Percentiles rank a stretch among this genome's conserved stretches.
phyloP scores from a whole-genome alignment of 2,329 filamentous ascomycete species.

The Fusarium dlaminii region DNA sequence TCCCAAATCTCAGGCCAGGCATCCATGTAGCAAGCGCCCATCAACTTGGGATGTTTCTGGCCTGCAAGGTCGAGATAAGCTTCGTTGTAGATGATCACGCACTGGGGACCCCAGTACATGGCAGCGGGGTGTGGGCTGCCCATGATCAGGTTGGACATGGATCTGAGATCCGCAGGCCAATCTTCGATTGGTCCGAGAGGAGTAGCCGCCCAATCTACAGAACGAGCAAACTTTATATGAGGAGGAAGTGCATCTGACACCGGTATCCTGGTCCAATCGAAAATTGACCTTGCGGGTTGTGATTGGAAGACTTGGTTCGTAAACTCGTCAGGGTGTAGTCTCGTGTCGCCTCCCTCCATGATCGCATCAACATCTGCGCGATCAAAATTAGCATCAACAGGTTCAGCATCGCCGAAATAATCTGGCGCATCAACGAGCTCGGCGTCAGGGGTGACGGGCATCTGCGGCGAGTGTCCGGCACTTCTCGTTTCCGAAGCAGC shows the following conservation, averaged over 20 bases:
- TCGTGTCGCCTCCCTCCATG: slow-evolving; percentile 40
- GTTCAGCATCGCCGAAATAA: slow-evolving; percentile 54
- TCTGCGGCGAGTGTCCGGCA: slow-evolving; percentile 50
- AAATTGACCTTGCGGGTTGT: slow-evolving; percentile 60
- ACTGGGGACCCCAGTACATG: slow-evolving; percentile 81
- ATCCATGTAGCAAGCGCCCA: slow-evolving; percentile 76
- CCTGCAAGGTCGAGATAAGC: slow-evolving; percentile 77
- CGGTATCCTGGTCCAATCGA: slow-evolving; percentile 84
- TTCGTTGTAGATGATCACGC: slow-evolving; percentile 76
- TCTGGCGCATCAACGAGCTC: slow-evolving; percentile 49
- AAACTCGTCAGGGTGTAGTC: slow-evolving; percentile 54
- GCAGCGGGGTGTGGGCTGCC: slow-evolving; percentile 77
- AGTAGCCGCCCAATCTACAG: slow-evolving; percentile 77
- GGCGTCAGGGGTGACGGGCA: slow-evolving; percentile 47
- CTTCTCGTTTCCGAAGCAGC: slow-evolving; percentile 47
- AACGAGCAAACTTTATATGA: slow-evolving; percentile 78
- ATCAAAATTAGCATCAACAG: slow-evolving; percentile 15
- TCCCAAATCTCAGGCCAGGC: slow-evolving; percentile 82
- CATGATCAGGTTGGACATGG: slow-evolving; percentile 86
- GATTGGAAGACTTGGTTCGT: slow-evolving; percentile 53
- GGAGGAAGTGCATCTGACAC: slow-evolving; percentile 69
- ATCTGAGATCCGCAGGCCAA: slow-evolving; percentile 77
- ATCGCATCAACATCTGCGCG: slow-evolving; percentile 31
- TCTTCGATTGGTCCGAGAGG: slow-evolving; percentile 78
- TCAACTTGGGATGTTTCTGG: slow-evolving; percentile 78